Evolutionary conservation across 1,284 basidiomycete genomes (phyloP), one percentile per base, ranked within the genome.

Genomic region (Microbotryum lychnidis-dioicae): DNA sequence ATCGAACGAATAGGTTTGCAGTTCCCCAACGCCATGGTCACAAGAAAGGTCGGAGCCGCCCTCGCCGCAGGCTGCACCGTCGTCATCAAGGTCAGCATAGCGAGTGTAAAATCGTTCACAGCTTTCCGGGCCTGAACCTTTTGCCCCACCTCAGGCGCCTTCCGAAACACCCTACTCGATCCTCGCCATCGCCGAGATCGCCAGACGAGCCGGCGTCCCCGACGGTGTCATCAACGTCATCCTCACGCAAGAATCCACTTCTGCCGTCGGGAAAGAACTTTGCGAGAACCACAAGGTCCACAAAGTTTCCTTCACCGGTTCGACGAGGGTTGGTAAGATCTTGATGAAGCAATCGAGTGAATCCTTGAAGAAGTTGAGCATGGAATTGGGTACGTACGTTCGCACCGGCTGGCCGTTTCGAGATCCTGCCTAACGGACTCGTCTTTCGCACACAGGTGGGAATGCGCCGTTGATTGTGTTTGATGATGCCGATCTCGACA

Each of bases 401-500:
- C 27, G 27, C 27, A 27, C 27, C 6, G 27, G 27, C 27, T 0
- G 27, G 27, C 6, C 27, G 6, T 27, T 27, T 27, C 6, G 27
- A 1, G 27, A 42, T 16, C 37, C 37, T 42, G 12, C 12, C 37
- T 42, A 0, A 42, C 12, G 37, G 16, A 6, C 14, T 42, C 16
- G 37, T 27, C 6, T 14, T 42, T 10, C 37, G 12, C 10, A 16
- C 12, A 42, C 37, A 49, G 81, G 81, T 14, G 93, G 93, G 54
- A 97, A 94, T 67, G 83, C 90, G 0, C 87, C 92, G 0, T 94
- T 94, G 77, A 94, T 96, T 68, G 91, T 99, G 9, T 98, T 99
- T 73, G 89, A 92, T 64, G 96, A 98, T 72, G 93, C 93, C 0
- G 87, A 98, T 73, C 82, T 99, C 57, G 89, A 92, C 64, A 85